Conservation (phyloP, 2,329 filamentous ascomycete species). For the Epichloe hybrida region DNA sequence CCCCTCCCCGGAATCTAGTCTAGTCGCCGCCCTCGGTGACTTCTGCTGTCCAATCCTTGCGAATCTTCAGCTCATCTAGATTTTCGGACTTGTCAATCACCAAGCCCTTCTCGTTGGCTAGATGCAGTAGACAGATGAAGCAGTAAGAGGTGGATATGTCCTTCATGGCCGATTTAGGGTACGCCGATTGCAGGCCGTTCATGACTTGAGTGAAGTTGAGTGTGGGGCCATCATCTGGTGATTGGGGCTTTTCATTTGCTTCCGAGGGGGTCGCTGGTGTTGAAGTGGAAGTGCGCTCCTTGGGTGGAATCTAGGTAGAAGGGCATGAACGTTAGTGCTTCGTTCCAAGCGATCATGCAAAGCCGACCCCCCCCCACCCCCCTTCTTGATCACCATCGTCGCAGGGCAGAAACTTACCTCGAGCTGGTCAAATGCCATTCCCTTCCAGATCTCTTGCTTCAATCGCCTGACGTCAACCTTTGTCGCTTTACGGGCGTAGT, state of each 20-base stretch:
- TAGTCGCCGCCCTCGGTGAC: constrained; percentile 29
- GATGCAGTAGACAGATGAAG: constrained; percentile 83
- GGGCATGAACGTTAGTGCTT: background rate
- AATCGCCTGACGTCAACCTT: constrained; percentile 56
- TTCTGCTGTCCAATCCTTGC: constrained; percentile 49
- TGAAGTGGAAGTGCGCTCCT: background rate
- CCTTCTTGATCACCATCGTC: background rate
- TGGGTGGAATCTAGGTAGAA: constrained; percentile 6
- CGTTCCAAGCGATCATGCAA: background rate
- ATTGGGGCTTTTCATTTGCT: constrained; percentile 18
- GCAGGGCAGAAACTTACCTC: constrained; percentile 28
- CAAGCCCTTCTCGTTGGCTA: constrained; percentile 87
- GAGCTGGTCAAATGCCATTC: constrained; percentile 43
- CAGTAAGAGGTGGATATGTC: constrained; percentile 91
- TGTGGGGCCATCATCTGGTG: constrained; percentile 30
- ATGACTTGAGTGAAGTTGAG: constrained; percentile 87
- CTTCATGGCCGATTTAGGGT: constrained; percentile 71
- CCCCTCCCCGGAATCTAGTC: constrained; percentile 1
- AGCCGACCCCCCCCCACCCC: too few relatives aligned
- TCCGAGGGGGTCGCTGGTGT: constrained; percentile 14
- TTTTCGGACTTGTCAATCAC: constrained; percentile 53
- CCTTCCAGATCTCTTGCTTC: constrained; percentile 59
- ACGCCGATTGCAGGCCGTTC: constrained; percentile 75
- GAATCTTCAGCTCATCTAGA: constrained; percentile 46
- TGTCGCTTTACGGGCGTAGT: constrained; percentile 57